These are phyloP conservation scores for Claviceps sp. DNA, from an alignment of 2,329 filamentous ascomycete genomes.

Conservation along the genomic window DNA sequence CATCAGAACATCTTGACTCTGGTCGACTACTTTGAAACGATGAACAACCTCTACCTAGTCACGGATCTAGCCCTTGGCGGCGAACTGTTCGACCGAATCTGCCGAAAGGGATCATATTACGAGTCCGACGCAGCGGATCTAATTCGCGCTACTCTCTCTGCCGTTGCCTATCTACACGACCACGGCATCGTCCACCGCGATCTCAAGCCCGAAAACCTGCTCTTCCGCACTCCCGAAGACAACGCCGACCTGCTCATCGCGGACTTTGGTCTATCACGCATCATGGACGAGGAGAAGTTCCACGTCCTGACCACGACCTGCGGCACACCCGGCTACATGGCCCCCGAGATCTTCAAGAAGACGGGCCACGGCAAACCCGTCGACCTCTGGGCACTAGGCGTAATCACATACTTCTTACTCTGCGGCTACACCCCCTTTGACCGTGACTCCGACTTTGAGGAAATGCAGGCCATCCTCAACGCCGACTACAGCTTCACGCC, in stretches of 20 bases:
- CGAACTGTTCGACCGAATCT: slow-evolving; percentile 96
- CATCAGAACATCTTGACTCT: slow-evolving; percentile 96
- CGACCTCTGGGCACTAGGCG: slow-evolving; percentile 94
- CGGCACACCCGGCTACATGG: slow-evolving; percentile 97
- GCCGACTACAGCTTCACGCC: slow-evolving; percentile 95
- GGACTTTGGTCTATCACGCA: slow-evolving; percentile 87
- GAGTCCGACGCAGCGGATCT: slow-evolving; percentile 93
- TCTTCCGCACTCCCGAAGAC: slow-evolving; percentile 94
- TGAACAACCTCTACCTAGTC: slow-evolving; percentile 98
- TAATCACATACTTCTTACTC: slow-evolving; percentile 96
- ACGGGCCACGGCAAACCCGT: slow-evolving; percentile 95
- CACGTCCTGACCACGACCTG: slow-evolving; percentile 96
- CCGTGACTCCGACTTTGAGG: slow-evolving; percentile 91
- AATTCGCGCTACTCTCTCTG: slow-evolving; percentile 85
- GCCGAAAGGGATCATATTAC: slow-evolving; percentile 96
- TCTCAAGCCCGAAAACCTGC: slow-evolving; percentile 90
- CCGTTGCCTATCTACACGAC: slow-evolving; percentile 97
- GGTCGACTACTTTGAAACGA: slow-evolving; percentile 98
- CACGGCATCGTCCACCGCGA: slow-evolving; percentile 98
- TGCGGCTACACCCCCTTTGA: slow-evolving; percentile 98
- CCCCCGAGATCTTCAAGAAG: slow-evolving; percentile 98
- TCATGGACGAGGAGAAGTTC: slow-evolving; percentile 99
- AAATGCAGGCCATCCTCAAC: slow-evolving; percentile 97
- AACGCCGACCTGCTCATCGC: slow-evolving; percentile 95
- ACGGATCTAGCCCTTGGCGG: slow-evolving; percentile 93